phyloP scores from a whole-genome alignment of 2,329 filamentous ascomycete genomes.

The Ascochyta lentis region DNA sequence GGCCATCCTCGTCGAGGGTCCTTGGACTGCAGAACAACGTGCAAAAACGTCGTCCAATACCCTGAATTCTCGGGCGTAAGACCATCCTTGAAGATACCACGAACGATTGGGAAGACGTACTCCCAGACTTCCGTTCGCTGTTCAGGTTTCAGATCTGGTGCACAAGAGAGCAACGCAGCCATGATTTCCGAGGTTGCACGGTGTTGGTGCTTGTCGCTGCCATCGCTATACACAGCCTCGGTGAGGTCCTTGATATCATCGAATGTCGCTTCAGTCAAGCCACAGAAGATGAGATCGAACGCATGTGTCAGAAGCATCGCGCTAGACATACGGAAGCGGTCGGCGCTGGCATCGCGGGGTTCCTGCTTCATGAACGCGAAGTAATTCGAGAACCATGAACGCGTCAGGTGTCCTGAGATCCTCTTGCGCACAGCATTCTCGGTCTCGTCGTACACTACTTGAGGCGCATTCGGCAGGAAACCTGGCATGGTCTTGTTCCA shows the following conservation, averaged over 20 bases:
- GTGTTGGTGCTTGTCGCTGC: constrained; percentile 96
- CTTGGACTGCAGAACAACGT: constrained; percentile 85
- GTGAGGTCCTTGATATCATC: constrained; percentile 87
- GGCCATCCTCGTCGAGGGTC: constrained; percentile 89
- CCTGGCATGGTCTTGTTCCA: constrained; percentile 90
- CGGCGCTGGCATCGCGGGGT: constrained; percentile 78
- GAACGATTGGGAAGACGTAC: constrained; percentile 87
- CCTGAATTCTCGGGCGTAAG: constrained; percentile 91
- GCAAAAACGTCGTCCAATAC: constrained; percentile 95
- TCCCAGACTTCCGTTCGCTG: constrained; percentile 81
- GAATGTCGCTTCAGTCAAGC: constrained; percentile 77
- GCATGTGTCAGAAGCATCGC: constrained; percentile 87
- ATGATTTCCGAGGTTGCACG: constrained; percentile 94
- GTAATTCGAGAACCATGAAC: constrained; percentile 83
- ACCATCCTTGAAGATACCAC: constrained; percentile 86
- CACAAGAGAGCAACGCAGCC: constrained; percentile 80
- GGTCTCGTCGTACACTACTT: constrained; percentile 80
- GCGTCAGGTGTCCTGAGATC: constrained; percentile 80
- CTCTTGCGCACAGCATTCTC: constrained; percentile 76
- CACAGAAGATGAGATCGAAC: constrained; percentile 87
- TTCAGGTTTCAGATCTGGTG: constrained; percentile 76
- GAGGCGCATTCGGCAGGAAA: constrained; percentile 72
- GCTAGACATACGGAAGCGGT: constrained; percentile 89
- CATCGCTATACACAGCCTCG: constrained; percentile 81
- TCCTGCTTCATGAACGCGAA: constrained; percentile 97